Base-by-base conservation (phyloP, 192 early-diverging fungal genomes). In the Backusella psychrophila region DNA sequence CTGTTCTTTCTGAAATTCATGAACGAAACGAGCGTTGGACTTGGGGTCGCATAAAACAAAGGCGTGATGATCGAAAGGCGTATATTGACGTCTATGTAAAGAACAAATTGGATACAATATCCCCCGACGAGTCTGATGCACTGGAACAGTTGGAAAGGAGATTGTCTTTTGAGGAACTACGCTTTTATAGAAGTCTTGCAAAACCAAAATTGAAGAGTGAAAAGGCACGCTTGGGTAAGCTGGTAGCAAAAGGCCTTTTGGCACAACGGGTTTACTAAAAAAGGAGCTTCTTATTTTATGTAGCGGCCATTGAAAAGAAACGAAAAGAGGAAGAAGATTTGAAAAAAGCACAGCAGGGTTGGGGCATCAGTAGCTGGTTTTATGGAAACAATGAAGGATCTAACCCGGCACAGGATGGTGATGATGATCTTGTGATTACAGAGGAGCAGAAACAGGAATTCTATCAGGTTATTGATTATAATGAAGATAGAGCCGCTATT, bases 391-490 rank as follows among this genome's bases (percentile, higher is more conserved):
- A 53, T 35, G 7, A 77, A 26, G 49, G 52, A n/a, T 9, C 69
- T 17, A 35, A 39, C 34, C 29, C 21, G 17, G 31, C 19, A 8
- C 35, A 74, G 11, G 72, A 73, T 12, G 21, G 46, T 0, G 84
- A 84, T 17, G 82, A 79, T 4, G 75, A 83, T 14, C 69, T 85
- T 4, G 77, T 82, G 39, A 89, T 96, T 49, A 92, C 93, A 21
- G 95, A 95, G 38, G 92, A 91, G 59, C 94, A 98, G 73, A 90
- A 94, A 67, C 90, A 95, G 75, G 92, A 96, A 81, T 86, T 98
- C 15, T 97, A 95, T 85, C 91, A 97, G 36, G 94, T 94, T 9
- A 98, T 98, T 71, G 97, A 98, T 69, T 98, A 93, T 80, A 93
- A 98, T 78, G 95, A 96, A 70, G 87, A 92, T 19, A 79, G 65